Percentiles rank a stretch among this genome's conserved stretches.
Evolutionary conservation across 768 basidiomycete species (phyloP).

Genomic region (Trametes cingulata): DNA sequence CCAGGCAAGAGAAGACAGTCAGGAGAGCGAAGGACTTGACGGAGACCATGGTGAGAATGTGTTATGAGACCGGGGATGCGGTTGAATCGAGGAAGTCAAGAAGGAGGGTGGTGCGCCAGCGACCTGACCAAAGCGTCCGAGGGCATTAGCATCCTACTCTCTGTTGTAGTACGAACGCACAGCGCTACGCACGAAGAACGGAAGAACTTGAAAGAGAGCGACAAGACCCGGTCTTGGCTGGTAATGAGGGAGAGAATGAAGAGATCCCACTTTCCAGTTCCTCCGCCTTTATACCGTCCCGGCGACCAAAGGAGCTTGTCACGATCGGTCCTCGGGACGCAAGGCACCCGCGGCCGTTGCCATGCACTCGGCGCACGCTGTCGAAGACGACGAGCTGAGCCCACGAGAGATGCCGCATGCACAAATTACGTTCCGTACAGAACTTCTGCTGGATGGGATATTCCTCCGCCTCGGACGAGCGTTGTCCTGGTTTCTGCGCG

Average conservation of each 20-base stretch:
- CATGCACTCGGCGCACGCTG: background rate
- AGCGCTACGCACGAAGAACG: conserved; percentile 26
- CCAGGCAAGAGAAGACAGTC: conserved; percentile 37
- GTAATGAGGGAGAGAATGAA: conserved; percentile 19
- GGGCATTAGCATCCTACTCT: background rate
- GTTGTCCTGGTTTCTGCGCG: conserved; percentile 14
- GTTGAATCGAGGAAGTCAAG: conserved; percentile 25
- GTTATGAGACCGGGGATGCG: conserved; percentile 18
- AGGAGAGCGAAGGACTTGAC: conserved; percentile 38
- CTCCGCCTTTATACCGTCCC: conserved; percentile 15
- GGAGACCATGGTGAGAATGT: conserved; percentile 38
- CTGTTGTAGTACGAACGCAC: background rate
- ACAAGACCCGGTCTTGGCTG: conserved; percentile 59
- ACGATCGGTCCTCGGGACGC: background rate
- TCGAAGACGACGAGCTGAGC: background rate
- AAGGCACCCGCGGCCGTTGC: conserved; percentile 17
- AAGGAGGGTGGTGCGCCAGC: conserved; percentile 24
- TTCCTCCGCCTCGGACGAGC: background rate
- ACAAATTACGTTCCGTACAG: background rate
- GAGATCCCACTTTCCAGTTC: background rate
- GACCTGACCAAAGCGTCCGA: conserved; percentile 3
- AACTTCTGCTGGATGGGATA: conserved; percentile 1
- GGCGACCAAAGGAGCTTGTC: background rate
- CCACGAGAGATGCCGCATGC: background rate
- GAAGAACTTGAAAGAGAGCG: conserved; percentile 34